phyloP scores from a whole-genome alignment of 345 rosid species.

The Combretum micranthum region DNA sequence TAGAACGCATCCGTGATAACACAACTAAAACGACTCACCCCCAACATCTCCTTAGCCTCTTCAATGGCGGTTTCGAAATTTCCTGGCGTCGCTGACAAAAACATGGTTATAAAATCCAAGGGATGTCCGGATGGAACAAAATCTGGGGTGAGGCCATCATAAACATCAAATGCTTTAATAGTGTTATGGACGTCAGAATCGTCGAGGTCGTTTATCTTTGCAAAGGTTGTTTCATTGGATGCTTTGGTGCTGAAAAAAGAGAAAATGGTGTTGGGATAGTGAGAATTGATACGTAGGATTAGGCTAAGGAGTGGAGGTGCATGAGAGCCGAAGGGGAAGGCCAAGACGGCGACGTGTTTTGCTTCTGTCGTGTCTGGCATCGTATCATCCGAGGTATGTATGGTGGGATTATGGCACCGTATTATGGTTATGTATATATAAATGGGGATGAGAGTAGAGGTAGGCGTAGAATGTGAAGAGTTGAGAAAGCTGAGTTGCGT shows the following conservation, averaged over 20 bases:
- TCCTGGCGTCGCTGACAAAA: slow-evolving; percentile 27
- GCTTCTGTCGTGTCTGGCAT: background rate
- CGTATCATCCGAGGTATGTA: too few relatives aligned
- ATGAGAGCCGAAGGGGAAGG: slow-evolving; percentile 18
- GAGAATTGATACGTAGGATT: slow-evolving; percentile 5
- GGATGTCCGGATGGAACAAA: slow-evolving; percentile 16
- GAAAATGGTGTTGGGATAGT: slow-evolving; percentile 15
- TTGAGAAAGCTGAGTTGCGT: too few relatives aligned
- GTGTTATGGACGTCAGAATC: background rate
- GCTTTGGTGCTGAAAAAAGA: slow-evolving; percentile 33
- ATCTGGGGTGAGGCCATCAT: slow-evolving; percentile 30
- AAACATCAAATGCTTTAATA: slow-evolving; percentile 23
- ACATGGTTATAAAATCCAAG: slow-evolving; percentile 25
- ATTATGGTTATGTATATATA: too few relatives aligned
- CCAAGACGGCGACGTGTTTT: slow-evolving; percentile 17
- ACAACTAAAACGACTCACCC: slow-evolving; percentile 21
- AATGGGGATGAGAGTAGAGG: too few relatives aligned
- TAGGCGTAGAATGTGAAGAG: too few relatives aligned
- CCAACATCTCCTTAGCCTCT: slow-evolving; percentile 18
- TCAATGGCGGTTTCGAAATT: slow-evolving; percentile 24
- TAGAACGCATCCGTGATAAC: slow-evolving; percentile 44
- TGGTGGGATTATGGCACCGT: too few relatives aligned
- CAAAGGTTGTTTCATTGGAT: slow-evolving; percentile 21
- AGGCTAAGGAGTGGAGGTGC: slow-evolving; percentile 17
- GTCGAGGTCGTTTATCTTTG: background rate